Percentiles rank a stretch among this genome's conserved stretches.
Conservation (phyloP, 2,329 filamentous ascomycete species). For the Chalaropsis ovoidea region DNA sequence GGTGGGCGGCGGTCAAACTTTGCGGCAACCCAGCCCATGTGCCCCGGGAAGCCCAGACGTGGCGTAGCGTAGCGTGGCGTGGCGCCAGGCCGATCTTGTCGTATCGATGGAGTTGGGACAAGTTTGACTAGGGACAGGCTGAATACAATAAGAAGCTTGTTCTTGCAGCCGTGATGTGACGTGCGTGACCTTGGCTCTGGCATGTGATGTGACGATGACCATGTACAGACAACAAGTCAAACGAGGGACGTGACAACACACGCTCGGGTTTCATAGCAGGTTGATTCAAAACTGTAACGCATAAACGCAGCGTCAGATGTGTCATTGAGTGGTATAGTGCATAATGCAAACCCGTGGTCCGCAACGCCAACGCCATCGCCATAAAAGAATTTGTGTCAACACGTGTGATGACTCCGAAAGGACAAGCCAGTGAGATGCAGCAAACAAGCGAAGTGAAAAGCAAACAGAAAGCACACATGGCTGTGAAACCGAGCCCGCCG, state of each 20-base stretch:
- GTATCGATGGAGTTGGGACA: background rate
- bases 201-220: background rate
- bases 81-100: background rate
- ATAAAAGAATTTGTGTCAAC: constrained; percentile 33
- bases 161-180: background rate
- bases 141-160: constrained; percentile 19
- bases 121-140: background rate
- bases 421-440: constrained; percentile 10
- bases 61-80: no score
- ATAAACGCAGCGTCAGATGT: background rate
- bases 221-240: background rate
- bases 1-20: background rate
- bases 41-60: background rate
- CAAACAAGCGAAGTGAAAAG: constrained; percentile 30
- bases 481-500: background rate
- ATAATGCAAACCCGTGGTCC: constrained; percentile 28
- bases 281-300: background rate
- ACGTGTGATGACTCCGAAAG: constrained; percentile 21
- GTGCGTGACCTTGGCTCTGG: background rate
- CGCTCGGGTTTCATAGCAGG: background rate
- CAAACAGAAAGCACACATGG: constrained; percentile 26
- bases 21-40: background rate
- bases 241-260: background rate
- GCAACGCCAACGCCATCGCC: constrained; percentile 38
- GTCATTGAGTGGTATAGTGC: constrained; percentile 2